Evolutionary conservation across 768 basidiomycete species (phyloP), one percentile per base, ranked within the genome.

Genomic region (Daedalea quercina): DNA sequence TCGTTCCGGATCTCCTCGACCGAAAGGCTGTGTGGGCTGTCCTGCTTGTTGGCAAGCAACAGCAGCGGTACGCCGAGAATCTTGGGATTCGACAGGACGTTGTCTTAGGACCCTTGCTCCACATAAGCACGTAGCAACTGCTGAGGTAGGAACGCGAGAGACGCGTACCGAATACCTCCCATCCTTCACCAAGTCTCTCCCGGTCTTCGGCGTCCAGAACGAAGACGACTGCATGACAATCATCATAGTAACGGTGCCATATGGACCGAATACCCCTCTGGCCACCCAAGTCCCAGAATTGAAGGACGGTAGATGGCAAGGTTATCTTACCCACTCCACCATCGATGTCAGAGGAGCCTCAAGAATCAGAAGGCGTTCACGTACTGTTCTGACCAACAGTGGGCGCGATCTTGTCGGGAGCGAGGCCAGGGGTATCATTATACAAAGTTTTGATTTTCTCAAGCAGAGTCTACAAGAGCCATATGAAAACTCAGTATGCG

Each of bases 351-450:
- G 26, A 22, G 3, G 15, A 19, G 34, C 22, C 46, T 15, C 17
- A 15, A 24, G 1, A 19, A 9, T 24, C 33, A 33, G 42, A 25
- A 33, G 13, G 19, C 12, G 17, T 20, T n/a, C 6, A 73, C 89
- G 59, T 57, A 95, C 95, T 95, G 69, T 98, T 98, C 70, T 98
- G 95, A 0, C 96, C 96, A 2, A 99, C 89, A 0, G 96, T 99
- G 1, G 96, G 96, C 0, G 80, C 91, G 60, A 99, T 97, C 71
- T 93, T 96, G 60, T 92, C 87, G 0, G 94, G 85, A 34, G 88
- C 75, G n/a, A 96, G 79, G 0, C 90, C 91, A 0, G 94, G 93
- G 0, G 79, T 81, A 35, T 88, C 82, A 65, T 85, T 95, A 65
- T 94, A 97, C 0, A 90, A 70, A 0, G 90, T 92, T 76, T 97